Base-by-base conservation (phyloP, 805 yeast genomes). In the Yarrowia sp. region DNA sequence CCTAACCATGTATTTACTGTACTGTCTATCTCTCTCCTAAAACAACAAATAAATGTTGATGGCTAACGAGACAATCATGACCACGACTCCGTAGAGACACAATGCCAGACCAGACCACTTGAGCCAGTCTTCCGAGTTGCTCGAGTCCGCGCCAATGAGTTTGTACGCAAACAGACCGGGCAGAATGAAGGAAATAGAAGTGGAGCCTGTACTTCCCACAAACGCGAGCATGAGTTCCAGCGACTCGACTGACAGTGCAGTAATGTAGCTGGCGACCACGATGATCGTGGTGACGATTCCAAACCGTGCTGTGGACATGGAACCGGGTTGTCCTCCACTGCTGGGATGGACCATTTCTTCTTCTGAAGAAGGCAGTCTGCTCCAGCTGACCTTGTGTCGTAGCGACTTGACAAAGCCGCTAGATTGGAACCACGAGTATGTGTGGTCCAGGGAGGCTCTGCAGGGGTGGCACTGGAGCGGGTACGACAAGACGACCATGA, bases 381-480 rank as follows among this genome's bases (percentile, higher is more conserved):
- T 21, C 46, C 41, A 43, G 9, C 36, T 24, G 33, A 46, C 64
- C 36, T 61, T 61, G 10, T 46, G 33, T 3, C 35, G 36, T 8
- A 44, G 28, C 3, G 64, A 26, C 32, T 64, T 28, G 65, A n/a
- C 44, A 52, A 44, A 73, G 24, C 72, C 74, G 65, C 82, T 70
- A 76, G 82, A 67, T 46, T 51, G 64, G 49, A 66, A 32, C 62
- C 72, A 87, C 70, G 81, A 84, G 33, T 85, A 73, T 43, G 92
- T 85, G 73, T 90, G 90, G 71, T 88, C 86, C 41, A 88, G 80
- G 0, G 96, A 90, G 2, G 89, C 87, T 69, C 97, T 81, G 32
- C 96, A 90, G 0, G 98, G 98, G 70, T 92, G 96, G 70, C 92
- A 83, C 81, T 91, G 96, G 68, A 92, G 77, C 7, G 98, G 97